Conservation (phyloP, 345 rosid genomes). For the Pistacia vera region DNA sequence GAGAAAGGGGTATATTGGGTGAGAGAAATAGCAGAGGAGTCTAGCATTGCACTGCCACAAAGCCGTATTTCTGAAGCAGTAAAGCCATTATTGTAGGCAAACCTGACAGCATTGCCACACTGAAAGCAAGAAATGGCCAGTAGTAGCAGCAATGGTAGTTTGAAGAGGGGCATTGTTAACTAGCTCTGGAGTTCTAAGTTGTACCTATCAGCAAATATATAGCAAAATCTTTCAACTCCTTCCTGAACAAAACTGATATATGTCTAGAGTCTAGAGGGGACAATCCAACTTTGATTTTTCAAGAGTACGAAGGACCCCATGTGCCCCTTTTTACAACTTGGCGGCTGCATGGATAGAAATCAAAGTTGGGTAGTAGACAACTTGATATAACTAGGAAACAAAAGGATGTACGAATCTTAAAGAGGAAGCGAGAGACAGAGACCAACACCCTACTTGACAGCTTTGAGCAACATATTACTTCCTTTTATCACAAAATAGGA, state of each 20-base stretch:
- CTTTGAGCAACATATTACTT: neutral
- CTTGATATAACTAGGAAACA: too few relatives aligned
- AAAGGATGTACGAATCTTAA: neutral
- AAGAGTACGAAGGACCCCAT: neutral
- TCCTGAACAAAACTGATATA: neutral
- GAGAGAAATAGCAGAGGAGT: conserved; percentile 10
- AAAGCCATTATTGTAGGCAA: conserved; percentile 24
- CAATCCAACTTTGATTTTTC: neutral
- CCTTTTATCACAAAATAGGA: conserved; percentile 14
- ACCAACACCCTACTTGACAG: neutral
- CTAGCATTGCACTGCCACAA: conserved; percentile 27
- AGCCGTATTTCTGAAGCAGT: conserved; percentile 10
- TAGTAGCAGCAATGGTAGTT: conserved; percentile 14
- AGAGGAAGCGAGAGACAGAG: neutral
- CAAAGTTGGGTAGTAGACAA: conserved; percentile 2
- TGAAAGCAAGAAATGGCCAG: neutral
- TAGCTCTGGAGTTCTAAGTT: neutral
- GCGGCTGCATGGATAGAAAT: neutral
- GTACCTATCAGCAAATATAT: neutral
- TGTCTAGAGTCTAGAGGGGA: neutral
- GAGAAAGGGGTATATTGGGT: conserved; percentile 23
- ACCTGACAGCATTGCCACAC: conserved; percentile 13
- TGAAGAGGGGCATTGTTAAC: conserved; percentile 18
- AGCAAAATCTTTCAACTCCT: neutral
- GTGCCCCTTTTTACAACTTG: neutral